Evolutionary conservation across 345 rosid genomes (phyloP), one percentile per base, ranked within the genome.

Genomic region (Mangifera indica): DNA sequence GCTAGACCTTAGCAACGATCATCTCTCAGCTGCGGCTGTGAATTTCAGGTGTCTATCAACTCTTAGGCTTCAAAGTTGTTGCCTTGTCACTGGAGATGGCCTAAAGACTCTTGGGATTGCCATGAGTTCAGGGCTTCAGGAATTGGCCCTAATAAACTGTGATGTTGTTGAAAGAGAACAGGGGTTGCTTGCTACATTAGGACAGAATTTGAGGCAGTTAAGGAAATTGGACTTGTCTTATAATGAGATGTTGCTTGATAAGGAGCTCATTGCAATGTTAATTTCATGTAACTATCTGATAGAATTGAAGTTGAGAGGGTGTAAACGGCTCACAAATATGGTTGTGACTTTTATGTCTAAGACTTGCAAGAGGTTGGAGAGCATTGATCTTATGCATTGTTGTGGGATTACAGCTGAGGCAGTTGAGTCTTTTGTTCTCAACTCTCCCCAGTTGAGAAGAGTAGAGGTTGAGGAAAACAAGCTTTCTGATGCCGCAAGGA

Each of bases 41-140:
- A 81, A 87, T 80, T 87, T 88, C 49, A 80, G 73, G 49, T 58
- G 69, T 71, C 71, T 93, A 13, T 82, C 82, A 2, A 72, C 72
- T 65, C 79, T 93, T 24, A 82, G 81, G 84, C 93, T 93, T 54
- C 86, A 87, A 69, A 93, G 96, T 67, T 91, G 93, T 46, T 88
- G 87, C 70, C 85, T 93, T 72, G 93, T 87, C 53, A 84, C 91
- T 12, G 93, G 98, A 37, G 84, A 83, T n/a, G 91, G 97, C 32
- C 83, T 93, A 42, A 88, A 78, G 81, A 76, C 77, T 52, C 75
- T 91, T 9, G 89, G 87, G 64, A 69, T 77, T 53, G 86, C 88
- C 68, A 73, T 85, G 72, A 78, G 83, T 62, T 77, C 82, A 10
- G 76, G 77, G 46, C 90, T 93, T 46, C 79, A 79, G 78, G 94